Percentiles rank a stretch among this genome's conserved stretches.
Evolutionary conservation across 305 asterid genomes (phyloP).

Genomic region (Solanum hybrid): DNA sequence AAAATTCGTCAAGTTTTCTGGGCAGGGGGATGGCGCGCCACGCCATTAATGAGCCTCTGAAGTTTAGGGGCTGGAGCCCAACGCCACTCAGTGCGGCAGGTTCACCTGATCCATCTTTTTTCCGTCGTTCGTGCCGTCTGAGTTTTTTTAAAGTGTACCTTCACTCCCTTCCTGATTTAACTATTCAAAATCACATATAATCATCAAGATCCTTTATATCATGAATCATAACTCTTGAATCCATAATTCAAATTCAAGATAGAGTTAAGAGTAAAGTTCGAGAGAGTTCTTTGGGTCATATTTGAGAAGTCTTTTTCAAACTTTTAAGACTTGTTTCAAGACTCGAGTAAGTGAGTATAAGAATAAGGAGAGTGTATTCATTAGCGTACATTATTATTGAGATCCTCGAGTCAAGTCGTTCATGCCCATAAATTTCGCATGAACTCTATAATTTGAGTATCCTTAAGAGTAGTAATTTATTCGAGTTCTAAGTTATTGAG

Average conservation of each 20-base stretch:
- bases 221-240: not conserved
- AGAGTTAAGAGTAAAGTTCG: not conserved
- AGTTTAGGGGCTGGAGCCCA: not conserved
- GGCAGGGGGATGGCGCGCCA: not conserved
- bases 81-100: rapidly evolving
- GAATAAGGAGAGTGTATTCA: too few relatives aligned
- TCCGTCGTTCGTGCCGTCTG: not conserved
- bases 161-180: not conserved
- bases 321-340: not conserved
- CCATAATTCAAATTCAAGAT: not conserved
- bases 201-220: not conserved
- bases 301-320: not conserved
- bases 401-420: not conserved
- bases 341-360: not conserved
- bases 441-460: not conserved
- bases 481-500: not conserved
- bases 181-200: not conserved
- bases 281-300: not conserved
- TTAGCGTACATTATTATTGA: not conserved
- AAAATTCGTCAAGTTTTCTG: not conserved
- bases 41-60: not conserved
- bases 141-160: not conserved
- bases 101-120: not conserved
- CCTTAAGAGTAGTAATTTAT: not conserved
- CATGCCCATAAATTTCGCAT: not conserved